Evolutionary conservation across 2,329 filamentous ascomycete genomes (phyloP), one percentile per base, ranked within the genome.

Genomic region (Dactylellina leptospora): DNA sequence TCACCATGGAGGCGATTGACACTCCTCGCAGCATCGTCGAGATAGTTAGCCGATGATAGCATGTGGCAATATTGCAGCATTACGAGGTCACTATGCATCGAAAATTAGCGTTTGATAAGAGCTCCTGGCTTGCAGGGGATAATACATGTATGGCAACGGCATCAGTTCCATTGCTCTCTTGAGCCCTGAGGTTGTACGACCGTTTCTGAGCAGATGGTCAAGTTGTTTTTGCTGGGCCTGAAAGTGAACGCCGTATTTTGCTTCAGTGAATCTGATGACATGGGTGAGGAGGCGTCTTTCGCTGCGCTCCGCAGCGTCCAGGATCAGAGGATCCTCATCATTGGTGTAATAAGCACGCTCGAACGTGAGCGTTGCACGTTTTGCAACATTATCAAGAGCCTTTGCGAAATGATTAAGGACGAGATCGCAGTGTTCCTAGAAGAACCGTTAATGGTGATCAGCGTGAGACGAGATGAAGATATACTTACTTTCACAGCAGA

Each of bases 31-130:
- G 48, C 47, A 27, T 71, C 66, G 27, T 71, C 66, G 13, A 61
- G 18, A 38, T 71, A 71, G 33, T 22, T 53, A 2, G 25, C 25
- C 9, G 66, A 36, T 18, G 66, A 71, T 0, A 71, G 51, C 66
- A 63, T 71, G 44, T 71, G 66, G 28, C 66, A 71, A 22, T 71
- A 71, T 47, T 63, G 50, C 13, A 71, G 22, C 11, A 71, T 53
- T 16, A 51, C 66, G 23, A 71, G 53, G 27, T 71, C 66, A 16
- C 66, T 71, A 27, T n/a, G n/a, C 4, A 58, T 42, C 18, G 10
- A 22, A 30, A 23, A 33, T 69, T 42, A 54, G 33, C 33, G 6
- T 13, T 22, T n/a, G 50, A 6, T 3, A 45, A 44, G 18, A 18
- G 6, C 20, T 20, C 22, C 20, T 4, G 20, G 5, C 36, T n/a